phyloP scores from a whole-genome alignment of 176 grass and related monocot species.

The Musa acuminata region DNA sequence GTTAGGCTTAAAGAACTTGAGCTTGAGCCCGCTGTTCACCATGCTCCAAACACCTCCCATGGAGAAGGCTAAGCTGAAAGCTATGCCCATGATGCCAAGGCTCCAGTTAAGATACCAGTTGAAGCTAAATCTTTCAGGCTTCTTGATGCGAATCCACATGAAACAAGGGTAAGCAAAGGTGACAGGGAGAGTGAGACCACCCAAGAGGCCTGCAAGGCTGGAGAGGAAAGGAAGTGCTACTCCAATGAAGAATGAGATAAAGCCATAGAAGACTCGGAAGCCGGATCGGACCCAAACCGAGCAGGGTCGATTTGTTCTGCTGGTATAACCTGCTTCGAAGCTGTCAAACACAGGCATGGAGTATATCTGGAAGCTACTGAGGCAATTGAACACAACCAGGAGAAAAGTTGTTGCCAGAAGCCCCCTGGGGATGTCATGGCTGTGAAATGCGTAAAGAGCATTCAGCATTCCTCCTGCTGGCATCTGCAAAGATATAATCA shows the following conservation, averaged over 20 bases:
- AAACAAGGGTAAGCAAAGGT: slow-evolving; percentile 95
- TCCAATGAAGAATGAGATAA: slow-evolving; percentile 82
- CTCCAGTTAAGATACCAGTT: slow-evolving; percentile 94
- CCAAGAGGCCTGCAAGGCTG: slow-evolving; percentile 72
- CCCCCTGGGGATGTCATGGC: slow-evolving; percentile 54
- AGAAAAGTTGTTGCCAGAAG: slow-evolving; percentile 68
- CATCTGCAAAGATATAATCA: slow-evolving; percentile 40
- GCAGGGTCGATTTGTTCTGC: slow-evolving; percentile 86
- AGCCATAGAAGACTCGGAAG: slow-evolving; percentile 84
- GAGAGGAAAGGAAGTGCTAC: slow-evolving; percentile 84
- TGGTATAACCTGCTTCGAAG: slow-evolving; percentile 81
- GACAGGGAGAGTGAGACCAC: slow-evolving; percentile 71
- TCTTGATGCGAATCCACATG: slow-evolving; percentile 97
- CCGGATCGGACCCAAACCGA: slow-evolving; percentile 72
- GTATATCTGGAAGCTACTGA: slow-evolving; percentile 99
- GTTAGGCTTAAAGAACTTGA: slow-evolving; percentile 93
- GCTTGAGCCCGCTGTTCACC: slow-evolving; percentile 71
- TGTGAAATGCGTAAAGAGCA: slow-evolving; percentile 78
- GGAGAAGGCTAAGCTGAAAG: slow-evolving; percentile 69
- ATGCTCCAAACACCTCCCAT: slow-evolving; percentile 90
- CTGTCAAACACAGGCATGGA: slow-evolving; percentile 97
- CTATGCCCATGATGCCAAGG: slow-evolving; percentile 54
- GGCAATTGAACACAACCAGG: slow-evolving; percentile 88
- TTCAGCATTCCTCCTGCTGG: slow-evolving; percentile 74
- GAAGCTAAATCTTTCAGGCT: slow-evolving; percentile 64